Conservation (phyloP, 495 filamentous ascomycete genomes). For the Xylaria telfairii region DNA sequence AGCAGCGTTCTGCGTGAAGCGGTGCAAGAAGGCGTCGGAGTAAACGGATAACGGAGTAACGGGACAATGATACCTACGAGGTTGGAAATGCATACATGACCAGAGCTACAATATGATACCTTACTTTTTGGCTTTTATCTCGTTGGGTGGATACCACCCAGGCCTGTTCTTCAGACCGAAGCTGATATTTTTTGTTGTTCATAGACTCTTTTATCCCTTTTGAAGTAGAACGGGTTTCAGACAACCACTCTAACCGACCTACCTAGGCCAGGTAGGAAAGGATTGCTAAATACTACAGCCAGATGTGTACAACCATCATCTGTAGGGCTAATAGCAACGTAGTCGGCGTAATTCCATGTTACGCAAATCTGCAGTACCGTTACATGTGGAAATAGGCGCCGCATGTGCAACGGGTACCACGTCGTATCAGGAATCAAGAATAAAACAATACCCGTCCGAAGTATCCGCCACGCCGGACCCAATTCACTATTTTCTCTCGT, state of each 20-base stretch:
- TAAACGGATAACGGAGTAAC: conserved; percentile 28
- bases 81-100: neutral
- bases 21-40: conserved; percentile 36
- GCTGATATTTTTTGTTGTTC: neutral
- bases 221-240: neutral
- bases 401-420: no score
- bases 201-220: neutral
- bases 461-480: no score
- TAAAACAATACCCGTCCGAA: no score
- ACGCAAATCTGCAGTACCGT: no score
- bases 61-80: conserved; percentile 11
- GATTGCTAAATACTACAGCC: no score
- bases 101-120: neutral
- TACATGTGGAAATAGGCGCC: no score
- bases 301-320: no score
- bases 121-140: neutral
- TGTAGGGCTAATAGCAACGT: no score
- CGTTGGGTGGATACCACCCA: neutral
- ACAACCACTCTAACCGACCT: neutral
- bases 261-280: neutral
- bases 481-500: no score
- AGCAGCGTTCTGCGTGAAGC: conserved; percentile 30
- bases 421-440: no score
- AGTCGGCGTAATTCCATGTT: no score
- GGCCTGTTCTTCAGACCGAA: neutral